A percentile compares a stretch with the other conserved stretches of the same genome.
These are phyloP conservation scores for Fusarium equiseti DNA, from an alignment of 2,329 filamentous ascomycete genomes.

Conservation along the genomic window DNA sequence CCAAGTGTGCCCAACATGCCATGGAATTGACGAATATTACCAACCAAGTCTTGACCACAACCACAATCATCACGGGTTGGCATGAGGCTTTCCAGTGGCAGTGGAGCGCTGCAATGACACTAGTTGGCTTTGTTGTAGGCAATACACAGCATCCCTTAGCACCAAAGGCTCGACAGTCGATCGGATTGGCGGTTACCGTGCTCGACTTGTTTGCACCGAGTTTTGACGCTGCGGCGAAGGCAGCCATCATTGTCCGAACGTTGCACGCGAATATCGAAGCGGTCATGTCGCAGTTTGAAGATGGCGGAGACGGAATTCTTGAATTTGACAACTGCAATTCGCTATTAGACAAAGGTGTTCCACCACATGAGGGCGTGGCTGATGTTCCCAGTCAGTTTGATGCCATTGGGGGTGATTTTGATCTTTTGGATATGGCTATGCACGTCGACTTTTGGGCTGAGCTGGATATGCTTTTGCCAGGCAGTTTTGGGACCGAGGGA, in stretches of 20 bases:
- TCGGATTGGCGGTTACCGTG: background rate
- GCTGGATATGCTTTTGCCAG: slow-evolving; percentile 8
- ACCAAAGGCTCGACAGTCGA: background rate
- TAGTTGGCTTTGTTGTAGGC: slow-evolving; percentile 5
- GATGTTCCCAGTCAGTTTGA: background rate
- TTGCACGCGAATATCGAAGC: slow-evolving; percentile 15
- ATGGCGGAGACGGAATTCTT: background rate
- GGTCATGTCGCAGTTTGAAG: slow-evolving; percentile 10
- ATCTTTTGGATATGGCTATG: slow-evolving; percentile 24
- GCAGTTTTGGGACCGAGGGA: background rate
- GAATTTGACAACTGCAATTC: fast-evolving
- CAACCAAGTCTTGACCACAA: background rate
- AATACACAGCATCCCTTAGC: background rate
- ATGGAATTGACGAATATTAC: slow-evolving; percentile 14
- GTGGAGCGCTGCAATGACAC: slow-evolving; percentile 16
- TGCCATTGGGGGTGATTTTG: slow-evolving; percentile 1
- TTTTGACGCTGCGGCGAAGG: slow-evolving; percentile 13
- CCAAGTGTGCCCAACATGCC: slow-evolving; percentile 3
- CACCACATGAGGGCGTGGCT: fast-evolving
- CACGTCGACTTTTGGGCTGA: slow-evolving; percentile 25
- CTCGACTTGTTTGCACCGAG: slow-evolving; percentile 9
- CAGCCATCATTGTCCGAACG: slow-evolving; percentile 4
- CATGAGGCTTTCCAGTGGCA: slow-evolving; percentile 27
- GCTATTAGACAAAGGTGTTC: background rate
- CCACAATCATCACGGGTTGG: slow-evolving; percentile 12